Conservation (phyloP, 2,329 filamentous ascomycete genomes). For the Cordyceps farinosa region DNA sequence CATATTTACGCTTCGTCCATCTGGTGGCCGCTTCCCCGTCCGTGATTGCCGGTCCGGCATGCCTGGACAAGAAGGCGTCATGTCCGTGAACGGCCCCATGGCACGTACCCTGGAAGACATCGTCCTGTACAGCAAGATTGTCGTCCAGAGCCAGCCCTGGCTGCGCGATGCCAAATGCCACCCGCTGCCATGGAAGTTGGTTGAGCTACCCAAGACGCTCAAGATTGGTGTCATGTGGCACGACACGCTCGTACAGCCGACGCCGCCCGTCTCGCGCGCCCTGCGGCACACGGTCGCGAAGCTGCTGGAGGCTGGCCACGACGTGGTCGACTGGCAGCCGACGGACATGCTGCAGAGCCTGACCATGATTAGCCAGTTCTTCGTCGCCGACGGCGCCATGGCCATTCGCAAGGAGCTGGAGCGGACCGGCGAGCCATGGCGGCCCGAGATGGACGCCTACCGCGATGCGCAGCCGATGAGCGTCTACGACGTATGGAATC, state of each 20-base stretch:
- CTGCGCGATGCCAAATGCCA: conserved; percentile 53
- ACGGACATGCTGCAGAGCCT: conserved; percentile 39
- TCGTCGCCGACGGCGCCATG: conserved; percentile 45
- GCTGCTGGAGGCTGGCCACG: conserved; percentile 45
- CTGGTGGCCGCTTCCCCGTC: conserved; percentile 58
- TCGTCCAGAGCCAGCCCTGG: conserved; percentile 55
- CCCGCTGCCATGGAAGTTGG: conserved; percentile 53
- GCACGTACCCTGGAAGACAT: conserved; percentile 53
- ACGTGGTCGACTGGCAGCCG: conserved; percentile 50
- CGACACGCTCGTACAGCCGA: conserved; percentile 62
- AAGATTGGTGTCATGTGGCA: conserved; percentile 61
- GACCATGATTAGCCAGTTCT: conserved; percentile 42
- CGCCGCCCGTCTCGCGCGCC: conserved; percentile 60
- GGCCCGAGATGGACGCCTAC: conserved; percentile 36
- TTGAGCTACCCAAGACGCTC: conserved; percentile 37
- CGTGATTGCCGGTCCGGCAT: conserved; percentile 52
- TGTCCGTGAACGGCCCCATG: conserved; percentile 62
- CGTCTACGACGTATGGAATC: conserved; percentile 45
- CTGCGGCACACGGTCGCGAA: conserved; percentile 43
- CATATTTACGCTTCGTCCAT: conserved; percentile 54
- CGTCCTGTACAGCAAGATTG: conserved; percentile 48
- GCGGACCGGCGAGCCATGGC: conserved; percentile 41
- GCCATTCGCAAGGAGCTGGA: conserved; percentile 38
- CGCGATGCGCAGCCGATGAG: conserved; percentile 35
- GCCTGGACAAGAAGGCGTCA: conserved; percentile 62